Base-by-base conservation (phyloP, 2,329 filamentous ascomycete species). In the Penicillium sp. region DNA sequence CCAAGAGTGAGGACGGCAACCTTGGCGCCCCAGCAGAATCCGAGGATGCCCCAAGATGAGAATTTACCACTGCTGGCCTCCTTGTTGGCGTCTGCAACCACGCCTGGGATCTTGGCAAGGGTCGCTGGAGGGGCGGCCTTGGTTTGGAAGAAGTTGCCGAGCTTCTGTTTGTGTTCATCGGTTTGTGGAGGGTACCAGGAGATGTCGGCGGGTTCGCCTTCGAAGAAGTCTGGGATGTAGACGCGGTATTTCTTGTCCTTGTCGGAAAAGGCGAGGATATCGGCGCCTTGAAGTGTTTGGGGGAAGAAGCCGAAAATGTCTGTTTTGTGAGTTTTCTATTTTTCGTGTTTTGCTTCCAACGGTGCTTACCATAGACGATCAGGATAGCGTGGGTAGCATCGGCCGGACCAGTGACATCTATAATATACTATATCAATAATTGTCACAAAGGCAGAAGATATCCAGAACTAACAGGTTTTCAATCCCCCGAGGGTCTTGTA, bases 141-240 rank as follows among this genome's bases (percentile, higher is more conserved):
- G 52, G 77, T 81, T 57, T 77, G 64, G 74, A 86, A 85, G 75
- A 84, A 85, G 58, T 82, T 70, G 59, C 81, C 80, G 14, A 86
- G 75, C 67, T 84, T 84, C 71, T 82, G 65, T 61, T 79, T 78
- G 71, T 86, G 82, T 58, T 86, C 83, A 42, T 83, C 75, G 60
- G 74, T 84, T 66, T 83, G 76, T 16, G 83, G 82, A 0, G 82
- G 82, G 68, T 82, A 84, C 81, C 81, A 84, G 52, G 74, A 76
- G 64, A 85, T 83, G 63, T 82, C 80, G 59, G 79, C 83, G 35
- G 90, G 88, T 62, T 83, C 80, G 70, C 90, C 91, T 59, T 89
- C 82, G 78, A 96, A 96, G 81, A 90, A 93, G 76, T 97, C 92
- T 26, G 92, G 92, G 61, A 97, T 92, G 75, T 92, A 91, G 63